phyloP scores from a whole-genome alignment of 176 grass and related monocot genomes.

The Oryza officinalis region DNA sequence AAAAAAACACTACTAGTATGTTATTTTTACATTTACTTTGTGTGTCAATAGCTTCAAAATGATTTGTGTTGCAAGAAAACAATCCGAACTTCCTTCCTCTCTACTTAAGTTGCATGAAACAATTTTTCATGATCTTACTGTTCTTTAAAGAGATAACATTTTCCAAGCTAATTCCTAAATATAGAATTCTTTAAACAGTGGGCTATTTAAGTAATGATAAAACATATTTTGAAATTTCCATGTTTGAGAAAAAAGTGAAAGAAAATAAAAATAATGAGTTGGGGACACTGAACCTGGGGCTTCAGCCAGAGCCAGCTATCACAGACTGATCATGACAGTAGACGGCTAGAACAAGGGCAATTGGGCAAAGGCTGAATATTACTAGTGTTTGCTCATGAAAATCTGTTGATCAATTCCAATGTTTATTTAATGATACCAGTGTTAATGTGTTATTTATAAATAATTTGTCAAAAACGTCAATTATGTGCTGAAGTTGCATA shows the following conservation, averaged over 20 bases:
- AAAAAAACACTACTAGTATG: neutral
- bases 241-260: neutral
- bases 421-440: slow-evolving; percentile 12
- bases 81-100: neutral
- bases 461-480: neutral
- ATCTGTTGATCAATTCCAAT: neutral
- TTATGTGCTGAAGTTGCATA: slow-evolving; percentile 15
- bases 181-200: neutral
- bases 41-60: neutral
- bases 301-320: neutral
- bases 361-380: neutral
- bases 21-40: neutral
- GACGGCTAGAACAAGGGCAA: neutral
- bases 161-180: neutral
- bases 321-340: neutral
- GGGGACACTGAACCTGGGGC: neutral
- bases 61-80: neutral
- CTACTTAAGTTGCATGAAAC: neutral
- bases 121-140: neutral
- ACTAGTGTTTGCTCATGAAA: neutral
- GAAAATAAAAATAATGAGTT: neutral
- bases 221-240: neutral
- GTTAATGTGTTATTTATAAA: slow-evolving; percentile 11
- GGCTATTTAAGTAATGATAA: neutral
- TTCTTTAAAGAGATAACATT: neutral